phyloP scores from a whole-genome alignment of 2,329 filamentous ascomycete species.

The Rhinocladiella mackenziei region DNA sequence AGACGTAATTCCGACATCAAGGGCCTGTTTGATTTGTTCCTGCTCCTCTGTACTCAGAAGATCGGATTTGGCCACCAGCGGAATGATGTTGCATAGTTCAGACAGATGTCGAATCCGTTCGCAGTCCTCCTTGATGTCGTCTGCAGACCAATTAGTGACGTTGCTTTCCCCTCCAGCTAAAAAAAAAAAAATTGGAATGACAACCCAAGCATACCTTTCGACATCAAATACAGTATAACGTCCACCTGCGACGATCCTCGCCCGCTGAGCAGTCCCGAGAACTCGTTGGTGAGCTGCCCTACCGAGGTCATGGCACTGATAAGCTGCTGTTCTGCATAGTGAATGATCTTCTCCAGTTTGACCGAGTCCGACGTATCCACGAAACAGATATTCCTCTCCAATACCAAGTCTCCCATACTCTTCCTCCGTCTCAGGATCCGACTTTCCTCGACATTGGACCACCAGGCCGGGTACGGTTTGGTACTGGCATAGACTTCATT shows the following conservation, averaged over 20 bases:
- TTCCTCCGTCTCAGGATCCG: constrained; percentile 59
- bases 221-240: constrained; percentile 75
- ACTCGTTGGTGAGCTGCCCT: constrained; percentile 65
- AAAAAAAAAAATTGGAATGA: not conserved
- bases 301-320: constrained; percentile 59
- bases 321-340: constrained; percentile 70
- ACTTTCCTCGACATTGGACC: constrained; percentile 71
- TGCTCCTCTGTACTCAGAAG: constrained; percentile 58
- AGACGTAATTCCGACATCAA: constrained; percentile 34
- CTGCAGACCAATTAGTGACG: constrained; percentile 36
- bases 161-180: too few relatives aligned
- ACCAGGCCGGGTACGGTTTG: constrained; percentile 83
- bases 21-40: constrained; percentile 55
- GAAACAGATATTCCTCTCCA: constrained; percentile 92
- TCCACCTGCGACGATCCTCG: constrained; percentile 82
- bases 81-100: constrained; percentile 75
- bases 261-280: constrained; percentile 73
- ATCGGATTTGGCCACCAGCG: constrained; percentile 75
- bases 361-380: constrained; percentile 68
- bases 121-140: constrained; percentile 61
- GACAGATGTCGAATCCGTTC: constrained; percentile 68
- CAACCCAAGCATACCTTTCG: constrained; percentile 56
- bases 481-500: constrained; percentile 72
- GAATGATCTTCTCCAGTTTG: constrained; percentile 54
- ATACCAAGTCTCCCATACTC: constrained; percentile 68